These are phyloP conservation scores for Talaromyces sp. DNA, from an alignment of 2,329 filamentous ascomycete species.

Conservation along the genomic window DNA sequence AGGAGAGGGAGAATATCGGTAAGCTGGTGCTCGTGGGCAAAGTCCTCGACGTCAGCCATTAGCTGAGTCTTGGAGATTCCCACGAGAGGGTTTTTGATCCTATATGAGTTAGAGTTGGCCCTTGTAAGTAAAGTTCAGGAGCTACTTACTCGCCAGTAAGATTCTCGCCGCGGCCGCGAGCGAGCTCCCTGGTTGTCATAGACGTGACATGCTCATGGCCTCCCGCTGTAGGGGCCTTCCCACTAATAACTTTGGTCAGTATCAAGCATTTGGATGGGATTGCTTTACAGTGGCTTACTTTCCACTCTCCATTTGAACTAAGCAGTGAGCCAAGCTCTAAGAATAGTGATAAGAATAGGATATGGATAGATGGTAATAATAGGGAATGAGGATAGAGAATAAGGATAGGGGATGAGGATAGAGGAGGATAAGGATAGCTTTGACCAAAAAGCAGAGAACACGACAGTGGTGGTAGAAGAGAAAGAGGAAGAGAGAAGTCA, in stretches of 20 bases:
- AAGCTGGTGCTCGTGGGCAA: slow-evolving; percentile 54
- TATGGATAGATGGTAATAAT: not conserved
- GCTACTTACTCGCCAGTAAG: slow-evolving; percentile 26
- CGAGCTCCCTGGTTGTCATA: not conserved
- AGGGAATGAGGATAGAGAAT: not conserved
- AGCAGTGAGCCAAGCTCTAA: not conserved
- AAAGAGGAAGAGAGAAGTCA: not conserved
- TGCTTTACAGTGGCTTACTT: not conserved
- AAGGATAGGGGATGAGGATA: not conserved
- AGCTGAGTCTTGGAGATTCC: slow-evolving; percentile 25
- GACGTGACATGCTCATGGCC: not conserved
- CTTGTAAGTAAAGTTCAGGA: not conserved
- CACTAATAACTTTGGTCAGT: not conserved
- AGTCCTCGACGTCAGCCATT: slow-evolving; percentile 25
- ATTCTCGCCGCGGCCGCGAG: slow-evolving; percentile 14
- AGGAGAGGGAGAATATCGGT: slow-evolving; percentile 45
- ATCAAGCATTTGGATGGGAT: not conserved
- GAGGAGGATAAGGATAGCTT: not conserved
- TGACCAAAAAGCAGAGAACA: not conserved
- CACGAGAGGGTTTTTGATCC: slow-evolving; percentile 23
- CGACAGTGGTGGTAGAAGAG: not conserved
- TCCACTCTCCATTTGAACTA: not conserved
- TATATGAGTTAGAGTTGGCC: not conserved
- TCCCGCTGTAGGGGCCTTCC: not conserved
- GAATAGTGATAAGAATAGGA: not conserved